Evolutionary conservation across 2,329 filamentous ascomycete species (phyloP).

Genomic region (Monosporascus sp.): DNA sequence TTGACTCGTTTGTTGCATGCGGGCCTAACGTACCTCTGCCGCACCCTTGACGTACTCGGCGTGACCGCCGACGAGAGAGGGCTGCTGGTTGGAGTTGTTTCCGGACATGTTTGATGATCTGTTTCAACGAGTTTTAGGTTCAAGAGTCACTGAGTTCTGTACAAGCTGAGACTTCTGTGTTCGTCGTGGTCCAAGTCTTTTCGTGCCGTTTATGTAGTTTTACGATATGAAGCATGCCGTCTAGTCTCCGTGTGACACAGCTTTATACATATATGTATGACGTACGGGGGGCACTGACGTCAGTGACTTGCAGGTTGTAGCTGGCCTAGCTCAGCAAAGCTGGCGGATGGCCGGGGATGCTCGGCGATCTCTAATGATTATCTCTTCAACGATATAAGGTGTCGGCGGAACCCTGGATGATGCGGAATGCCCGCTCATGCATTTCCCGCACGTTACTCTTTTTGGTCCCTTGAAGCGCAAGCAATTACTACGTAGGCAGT

Average conservation of each 20-base stretch:
- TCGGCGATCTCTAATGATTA: background rate
- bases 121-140: slow-evolving; percentile 20
- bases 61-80: slow-evolving; percentile 58
- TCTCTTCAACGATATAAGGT: too few relatives aligned
- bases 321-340: background rate
- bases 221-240: too few relatives aligned
- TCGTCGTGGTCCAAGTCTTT: too few relatives aligned
- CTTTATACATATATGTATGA: background rate
- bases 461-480: background rate
- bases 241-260: background rate
- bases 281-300: background rate
- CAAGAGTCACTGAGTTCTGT: too few relatives aligned
- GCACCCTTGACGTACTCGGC: slow-evolving; percentile 65
- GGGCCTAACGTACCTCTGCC: slow-evolving; percentile 46
- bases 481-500: background rate
- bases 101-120: slow-evolving; percentile 25
- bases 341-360: background rate
- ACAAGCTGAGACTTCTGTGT: too few relatives aligned
- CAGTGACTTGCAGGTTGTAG: background rate
- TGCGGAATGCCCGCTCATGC: background rate
- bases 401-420: background rate
- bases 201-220: too few relatives aligned
- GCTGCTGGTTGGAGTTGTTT: slow-evolving; percentile 35
- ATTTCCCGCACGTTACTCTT: background rate
- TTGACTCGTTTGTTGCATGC: background rate